Percentiles rank a stretch among this genome's conserved stretches.
Evolutionary conservation across 176 grass and related monocot genomes (phyloP).

Genomic region (bread wheat (Triticum aestivum)): DNA sequence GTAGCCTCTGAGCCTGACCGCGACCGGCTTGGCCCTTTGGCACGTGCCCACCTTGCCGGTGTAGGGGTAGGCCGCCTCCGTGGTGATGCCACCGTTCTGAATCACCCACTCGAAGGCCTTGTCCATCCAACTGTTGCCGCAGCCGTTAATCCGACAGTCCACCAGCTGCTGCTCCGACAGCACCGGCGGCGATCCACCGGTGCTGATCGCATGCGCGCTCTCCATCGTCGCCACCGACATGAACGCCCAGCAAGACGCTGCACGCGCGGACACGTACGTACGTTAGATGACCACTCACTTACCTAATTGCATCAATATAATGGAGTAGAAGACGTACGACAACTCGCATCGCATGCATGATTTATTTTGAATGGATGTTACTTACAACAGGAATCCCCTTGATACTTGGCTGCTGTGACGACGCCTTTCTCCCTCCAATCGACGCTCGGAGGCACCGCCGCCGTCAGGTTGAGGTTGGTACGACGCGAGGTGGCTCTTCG

Average conservation of each 20-base stretch:
- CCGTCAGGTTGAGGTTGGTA: neutral
- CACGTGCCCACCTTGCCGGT: neutral
- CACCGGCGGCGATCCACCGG: too few species aligned
- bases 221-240: too few species aligned
- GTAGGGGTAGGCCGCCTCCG: neutral
- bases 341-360: neutral
- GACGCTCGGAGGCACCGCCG: neutral
- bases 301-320: neutral
- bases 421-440: neutral
- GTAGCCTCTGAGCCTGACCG: neutral
- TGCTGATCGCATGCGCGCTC: too few species aligned
- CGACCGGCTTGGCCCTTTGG: neutral
- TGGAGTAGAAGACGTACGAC: too few species aligned
- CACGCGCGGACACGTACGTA: too few species aligned
- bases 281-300: too few species aligned
- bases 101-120: neutral
- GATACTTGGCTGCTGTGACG: neutral
- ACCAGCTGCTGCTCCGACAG: too few species aligned
- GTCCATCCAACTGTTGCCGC: neutral
- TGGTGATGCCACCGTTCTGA: neutral
- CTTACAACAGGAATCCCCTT: neutral
- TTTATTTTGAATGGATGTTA: neutral
- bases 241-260: too few species aligned
- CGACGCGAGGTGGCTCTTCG: too few species aligned
- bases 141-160: neutral